Base-by-base conservation (phyloP, 495 filamentous ascomycete species). In the Astrocystis sublimbata region DNA sequence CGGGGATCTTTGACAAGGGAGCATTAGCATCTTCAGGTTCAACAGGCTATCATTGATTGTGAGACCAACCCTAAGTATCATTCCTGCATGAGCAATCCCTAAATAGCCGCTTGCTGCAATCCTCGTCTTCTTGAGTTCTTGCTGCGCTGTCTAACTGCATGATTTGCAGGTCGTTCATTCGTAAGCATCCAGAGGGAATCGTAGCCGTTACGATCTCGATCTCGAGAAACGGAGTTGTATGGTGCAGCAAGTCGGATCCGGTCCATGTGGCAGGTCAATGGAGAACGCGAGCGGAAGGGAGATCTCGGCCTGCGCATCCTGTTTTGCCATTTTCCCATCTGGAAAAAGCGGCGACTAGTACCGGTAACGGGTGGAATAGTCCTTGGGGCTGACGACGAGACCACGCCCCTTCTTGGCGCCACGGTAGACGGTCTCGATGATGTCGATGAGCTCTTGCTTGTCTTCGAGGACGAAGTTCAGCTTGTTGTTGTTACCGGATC, bases 381-480 rank as follows among this genome's bases (percentile, higher is more conserved):
- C 91, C 83, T 98, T 98, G 0, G 94, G 94, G 66, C 92, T 96
- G 59, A 98, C 93, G 33, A 97, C 94, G 68, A 97, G 75, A 86
- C 94, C 94, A 46, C 93, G 83, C 1, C 94, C 94, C 78, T 98
- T 98, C 84, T 96, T 97, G 3, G 94, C 94, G 13, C 94, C 94
- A 60, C 92, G 89, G 75, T 98, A 98, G 61, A 98, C 93, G 13
- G 93, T 97, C 78, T 98, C 96, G 69, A 97, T 88, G 69, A 98
- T 98, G 76, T 98, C 96, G 68, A 98, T 98, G 70, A 98, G 76
- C 78, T 98, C 94, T 75, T 98, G 94, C 77, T 98, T 98, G 71
- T 98, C 94, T 76, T 98, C 94, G 58, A 97, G 76, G 40, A 98
- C 92, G 87, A 91, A 98, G 76, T 97, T 98, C 68, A 96, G 81